Conservation (phyloP, 2,329 filamentous ascomycete genomes). For the Pestalotiopsis sp. region DNA sequence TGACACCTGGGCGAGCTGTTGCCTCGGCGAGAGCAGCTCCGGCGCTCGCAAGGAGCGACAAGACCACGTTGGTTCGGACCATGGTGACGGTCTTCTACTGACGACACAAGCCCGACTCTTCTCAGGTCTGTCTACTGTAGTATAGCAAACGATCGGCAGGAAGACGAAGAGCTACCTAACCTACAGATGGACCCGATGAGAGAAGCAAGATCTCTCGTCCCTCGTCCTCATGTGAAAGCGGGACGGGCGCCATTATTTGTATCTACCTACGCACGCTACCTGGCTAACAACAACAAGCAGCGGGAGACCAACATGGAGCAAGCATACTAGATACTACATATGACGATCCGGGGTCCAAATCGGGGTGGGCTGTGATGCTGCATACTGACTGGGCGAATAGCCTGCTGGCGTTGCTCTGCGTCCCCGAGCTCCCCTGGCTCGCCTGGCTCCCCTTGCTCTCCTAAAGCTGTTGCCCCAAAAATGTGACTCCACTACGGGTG, state of each 20-base stretch:
- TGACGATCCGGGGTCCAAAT: constrained; percentile 6
- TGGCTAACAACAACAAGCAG: too few species aligned
- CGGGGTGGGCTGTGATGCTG: not conserved
- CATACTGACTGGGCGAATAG: not conserved
- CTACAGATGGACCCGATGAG: constrained; percentile 11
- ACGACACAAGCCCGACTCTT: constrained; percentile 11
- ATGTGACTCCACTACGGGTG: not conserved
- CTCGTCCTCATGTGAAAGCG: constrained; percentile 8
- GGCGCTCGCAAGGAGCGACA: constrained; percentile 29
- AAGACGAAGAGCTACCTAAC: constrained; percentile 14
- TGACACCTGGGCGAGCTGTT: not conserved
- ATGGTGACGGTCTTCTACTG: constrained; percentile 20
- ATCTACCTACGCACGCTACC: constrained; percentile 4
- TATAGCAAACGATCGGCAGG: constrained; percentile 11
- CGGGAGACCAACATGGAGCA: too few species aligned
- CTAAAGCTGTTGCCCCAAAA: not conserved
- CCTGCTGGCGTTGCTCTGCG: not conserved
- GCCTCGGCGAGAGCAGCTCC: constrained; percentile 11
- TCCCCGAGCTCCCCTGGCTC: too few species aligned
- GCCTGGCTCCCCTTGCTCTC: not conserved
- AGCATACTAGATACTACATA: not conserved
- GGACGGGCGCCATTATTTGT: constrained; percentile 24
- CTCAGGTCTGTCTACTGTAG: constrained; percentile 1
- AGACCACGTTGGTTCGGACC: constrained; percentile 27
- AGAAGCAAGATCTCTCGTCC: constrained; percentile 4